Base-by-base conservation (phyloP, 2,329 filamentous ascomycete genomes). In the Passalora sequoiae region DNA sequence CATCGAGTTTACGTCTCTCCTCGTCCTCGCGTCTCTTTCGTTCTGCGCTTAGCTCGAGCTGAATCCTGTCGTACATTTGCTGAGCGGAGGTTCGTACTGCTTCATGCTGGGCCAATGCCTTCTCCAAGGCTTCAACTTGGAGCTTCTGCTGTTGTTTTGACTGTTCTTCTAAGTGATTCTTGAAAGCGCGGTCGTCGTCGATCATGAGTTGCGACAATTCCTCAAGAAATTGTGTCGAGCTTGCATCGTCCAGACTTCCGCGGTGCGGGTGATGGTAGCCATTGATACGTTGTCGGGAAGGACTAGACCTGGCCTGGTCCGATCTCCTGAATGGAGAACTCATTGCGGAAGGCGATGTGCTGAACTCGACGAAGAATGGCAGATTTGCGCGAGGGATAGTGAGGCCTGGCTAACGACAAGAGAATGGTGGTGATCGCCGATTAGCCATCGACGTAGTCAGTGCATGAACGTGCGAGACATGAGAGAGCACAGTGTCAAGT, bases 81-180 rank as follows among this genome's bases (percentile, higher is more conserved):
- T 51, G 43, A 13, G 53, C 53, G 4, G 43, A 31, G n/a, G 33
- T 43, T 16, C 48, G 47, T 3, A 51, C 44, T 5, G 48, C 46
- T 6, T 50, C 43, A 32, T 55, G 53, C 25, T 51, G 42, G 13
- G 40, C 43, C 9, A 50, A 38, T 10, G 53, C 45, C 20, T 43
- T 38, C 17, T 53, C 50, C 17, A 55, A 43, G 10, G 50, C 50
- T 32, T 49, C 45, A 9, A 50, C 44, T 24, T 55, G 53, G 13
- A 36, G 40, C n/a, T 41, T 43, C 38, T 53, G 44, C 25, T 53
- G 53, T 35, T 43, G 28, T 15, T 40, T 38, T 6, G 46, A 24
- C 16, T 47, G 43, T 21, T 53, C 46, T 42, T 51, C 53, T 12
- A 55, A 27, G 27, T 46, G 32, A 32, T 43, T 40, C n/a, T 44